Conservation (phyloP, 805 yeast species). For the Wickerhamomyces silvicola region DNA sequence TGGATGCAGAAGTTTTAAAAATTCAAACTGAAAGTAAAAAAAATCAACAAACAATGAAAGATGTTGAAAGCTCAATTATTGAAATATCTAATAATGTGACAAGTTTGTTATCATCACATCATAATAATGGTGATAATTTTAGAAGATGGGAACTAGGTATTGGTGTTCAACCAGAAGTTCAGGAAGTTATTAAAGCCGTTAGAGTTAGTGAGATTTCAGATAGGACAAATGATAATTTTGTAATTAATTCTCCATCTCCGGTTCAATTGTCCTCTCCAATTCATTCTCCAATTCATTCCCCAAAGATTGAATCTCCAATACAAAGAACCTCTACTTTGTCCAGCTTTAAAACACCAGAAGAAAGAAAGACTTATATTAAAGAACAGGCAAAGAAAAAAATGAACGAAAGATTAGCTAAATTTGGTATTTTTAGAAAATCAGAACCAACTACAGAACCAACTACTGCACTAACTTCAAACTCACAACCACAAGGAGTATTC, state of each 20-base stretch:
- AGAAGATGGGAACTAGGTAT: constrained; percentile 79
- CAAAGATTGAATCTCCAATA: constrained; percentile 5
- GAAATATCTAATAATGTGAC: constrained; percentile 44
- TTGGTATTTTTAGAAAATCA: constrained; percentile 54
- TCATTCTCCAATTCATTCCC: constrained; percentile 4
- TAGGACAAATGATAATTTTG: constrained; percentile 9
- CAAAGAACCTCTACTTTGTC: constrained; percentile 7
- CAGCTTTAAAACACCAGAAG: constrained; percentile 43
- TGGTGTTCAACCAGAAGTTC: constrained; percentile 55
- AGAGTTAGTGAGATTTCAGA: constrained; percentile 14
- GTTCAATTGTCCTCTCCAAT: neutral
- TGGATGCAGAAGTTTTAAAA: constrained; percentile 44
- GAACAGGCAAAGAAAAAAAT: constrained; percentile 75
- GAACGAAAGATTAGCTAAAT: constrained; percentile 58
- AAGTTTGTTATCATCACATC: constrained; percentile 16
- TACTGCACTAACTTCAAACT: no score
- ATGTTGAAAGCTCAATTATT: constrained; percentile 63
- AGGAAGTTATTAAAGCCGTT: constrained; percentile 17
- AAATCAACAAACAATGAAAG: constrained; percentile 56
- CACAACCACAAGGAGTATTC: constrained; percentile 11
- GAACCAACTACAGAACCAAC: constrained; percentile 25
- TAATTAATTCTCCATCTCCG: constrained; percentile 3
- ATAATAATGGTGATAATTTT: constrained; percentile 25
- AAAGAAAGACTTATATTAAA: constrained; percentile 68
- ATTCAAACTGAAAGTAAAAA: constrained; percentile 48